A percentile compares a stretch with the other conserved stretches of the same genome.
Evolutionary conservation across 441 rosid species (phyloP).

Genomic region (Populus hybrid): DNA sequence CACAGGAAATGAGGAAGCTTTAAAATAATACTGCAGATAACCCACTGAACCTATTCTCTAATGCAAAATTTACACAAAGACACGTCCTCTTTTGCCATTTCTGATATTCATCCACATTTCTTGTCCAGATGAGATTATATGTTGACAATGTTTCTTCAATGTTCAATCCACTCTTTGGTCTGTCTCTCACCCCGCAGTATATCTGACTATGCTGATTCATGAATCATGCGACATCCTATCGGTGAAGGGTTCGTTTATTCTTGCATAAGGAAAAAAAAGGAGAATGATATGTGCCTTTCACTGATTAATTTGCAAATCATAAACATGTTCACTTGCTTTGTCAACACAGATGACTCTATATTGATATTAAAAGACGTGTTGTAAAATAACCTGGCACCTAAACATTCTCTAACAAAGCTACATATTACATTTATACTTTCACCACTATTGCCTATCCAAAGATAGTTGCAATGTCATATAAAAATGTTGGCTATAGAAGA

Average conservation of each 20-base stretch:
- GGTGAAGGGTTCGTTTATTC: not conserved
- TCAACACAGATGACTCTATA: not conserved
- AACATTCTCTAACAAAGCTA: not conserved
- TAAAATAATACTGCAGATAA: not conserved
- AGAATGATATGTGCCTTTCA: not conserved
- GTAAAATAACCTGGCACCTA: not conserved
- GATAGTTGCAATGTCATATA: not conserved
- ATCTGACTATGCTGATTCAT: not conserved
- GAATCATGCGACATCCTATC: not conserved
- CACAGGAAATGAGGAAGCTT: not conserved
- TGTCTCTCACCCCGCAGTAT: not conserved
- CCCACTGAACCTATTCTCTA: not conserved
- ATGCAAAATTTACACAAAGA: not conserved
- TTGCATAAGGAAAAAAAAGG: not conserved
- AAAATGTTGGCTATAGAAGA: not conserved
- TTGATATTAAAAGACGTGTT: not conserved
- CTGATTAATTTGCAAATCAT: not conserved
- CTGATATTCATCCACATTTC: not conserved
- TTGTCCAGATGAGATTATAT: not conserved
- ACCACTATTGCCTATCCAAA: not conserved
- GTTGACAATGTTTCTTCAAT: not conserved
- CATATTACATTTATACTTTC: not conserved
- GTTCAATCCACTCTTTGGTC: not conserved
- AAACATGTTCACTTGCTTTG: not conserved
- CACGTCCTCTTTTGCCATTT: not conserved